phyloP scores from a whole-genome alignment of 768 basidiomycete genomes.

The Tricholoma bakamatsutake region DNA sequence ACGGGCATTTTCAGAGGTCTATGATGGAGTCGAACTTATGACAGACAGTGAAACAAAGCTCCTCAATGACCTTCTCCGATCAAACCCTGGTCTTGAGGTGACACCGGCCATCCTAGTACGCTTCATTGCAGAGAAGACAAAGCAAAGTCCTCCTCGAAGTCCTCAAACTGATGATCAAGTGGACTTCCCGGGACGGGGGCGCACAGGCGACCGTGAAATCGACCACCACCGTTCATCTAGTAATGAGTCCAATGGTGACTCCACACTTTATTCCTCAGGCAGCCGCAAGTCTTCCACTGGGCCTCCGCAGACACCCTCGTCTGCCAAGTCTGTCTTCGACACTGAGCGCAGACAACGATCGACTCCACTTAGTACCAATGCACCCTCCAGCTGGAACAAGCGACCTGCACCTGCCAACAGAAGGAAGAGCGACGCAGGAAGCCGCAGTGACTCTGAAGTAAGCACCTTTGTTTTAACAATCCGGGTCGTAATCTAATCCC shows the following conservation, averaged over 20 bases:
- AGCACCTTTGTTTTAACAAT: conserved; percentile 17
- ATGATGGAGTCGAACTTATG: conserved; percentile 59
- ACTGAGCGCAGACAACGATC: conserved; percentile 63
- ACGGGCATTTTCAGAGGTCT: conserved; percentile 52
- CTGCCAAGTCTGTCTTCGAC: conserved; percentile 62
- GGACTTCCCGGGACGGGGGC: conserved; percentile 32
- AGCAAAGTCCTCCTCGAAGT: conserved; percentile 36
- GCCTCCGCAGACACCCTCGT: conserved; percentile 50
- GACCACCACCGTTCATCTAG: conserved; percentile 46
- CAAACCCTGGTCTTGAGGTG: conserved; percentile 59
- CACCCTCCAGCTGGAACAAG: conserved; percentile 75
- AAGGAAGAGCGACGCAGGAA: conserved; percentile 72
- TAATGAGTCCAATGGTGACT: conserved; percentile 42
- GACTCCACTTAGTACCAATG: conserved; percentile 49
- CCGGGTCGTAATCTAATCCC: conserved; percentile 1
- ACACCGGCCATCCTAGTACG: conserved; percentile 61
- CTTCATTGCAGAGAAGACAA: conserved; percentile 60
- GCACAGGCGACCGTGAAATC: conserved; percentile 26
- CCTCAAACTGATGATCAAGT: conserved; percentile 31
- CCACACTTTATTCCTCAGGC: conserved; percentile 25
- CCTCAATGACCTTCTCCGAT: conserved; percentile 51
- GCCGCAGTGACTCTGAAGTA: conserved; percentile 74
- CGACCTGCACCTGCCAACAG: conserved; percentile 63
- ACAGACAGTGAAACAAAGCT: conserved; percentile 53
- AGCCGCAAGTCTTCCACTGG: conserved; percentile 53